A percentile compares a stretch with the other conserved stretches of the same genome.
phyloP scores from a whole-genome alignment of 1,284 basidiomycete genomes.

The Testicularia cyperi region DNA sequence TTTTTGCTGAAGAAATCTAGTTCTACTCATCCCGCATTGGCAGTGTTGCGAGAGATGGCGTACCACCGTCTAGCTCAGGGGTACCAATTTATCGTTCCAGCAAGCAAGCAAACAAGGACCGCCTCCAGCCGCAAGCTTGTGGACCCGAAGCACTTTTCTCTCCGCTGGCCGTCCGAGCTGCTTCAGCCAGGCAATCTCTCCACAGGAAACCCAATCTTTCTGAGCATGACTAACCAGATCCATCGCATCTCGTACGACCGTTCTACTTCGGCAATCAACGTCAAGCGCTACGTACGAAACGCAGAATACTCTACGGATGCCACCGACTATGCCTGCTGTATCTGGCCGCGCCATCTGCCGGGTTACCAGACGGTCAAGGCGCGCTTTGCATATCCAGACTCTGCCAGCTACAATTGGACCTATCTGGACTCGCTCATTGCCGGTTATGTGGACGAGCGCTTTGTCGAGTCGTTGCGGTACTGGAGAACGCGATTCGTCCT shows the following conservation, averaged over 20 bases:
- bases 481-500: conserved; percentile 95
- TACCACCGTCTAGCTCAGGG: conserved; percentile 88
- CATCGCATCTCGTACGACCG: conserved; percentile 80
- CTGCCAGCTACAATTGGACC: conserved; percentile 65
- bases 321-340: conserved; percentile 79
- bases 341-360: conserved; percentile 86
- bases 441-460: conserved; percentile 53
- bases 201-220: conserved; percentile 70
- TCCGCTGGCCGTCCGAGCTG: conserved; percentile 55
- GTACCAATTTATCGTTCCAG: conserved; percentile 79
- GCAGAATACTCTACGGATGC: conserved; percentile 68
- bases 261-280: conserved; percentile 80
- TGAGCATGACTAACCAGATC: conserved; percentile 93
- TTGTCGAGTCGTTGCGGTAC: conserved; percentile 64
- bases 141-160: conserved; percentile 35
- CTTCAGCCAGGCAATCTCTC: conserved; percentile 56
- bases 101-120: conserved; percentile 19
- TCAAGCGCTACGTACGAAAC: conserved; percentile 80
- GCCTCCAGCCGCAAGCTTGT: conserved; percentile 32
- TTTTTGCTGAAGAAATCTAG: conserved; percentile 60
- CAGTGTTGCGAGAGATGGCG: conserved; percentile 88
- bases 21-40: conserved; percentile 70
- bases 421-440: conserved; percentile 61
- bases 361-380: conserved; percentile 80
- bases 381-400: conserved; percentile 74